These are phyloP conservation scores for Eucalyptus erythrocorys DNA, from an alignment of 345 rosid genomes.

Conservation along the genomic window DNA sequence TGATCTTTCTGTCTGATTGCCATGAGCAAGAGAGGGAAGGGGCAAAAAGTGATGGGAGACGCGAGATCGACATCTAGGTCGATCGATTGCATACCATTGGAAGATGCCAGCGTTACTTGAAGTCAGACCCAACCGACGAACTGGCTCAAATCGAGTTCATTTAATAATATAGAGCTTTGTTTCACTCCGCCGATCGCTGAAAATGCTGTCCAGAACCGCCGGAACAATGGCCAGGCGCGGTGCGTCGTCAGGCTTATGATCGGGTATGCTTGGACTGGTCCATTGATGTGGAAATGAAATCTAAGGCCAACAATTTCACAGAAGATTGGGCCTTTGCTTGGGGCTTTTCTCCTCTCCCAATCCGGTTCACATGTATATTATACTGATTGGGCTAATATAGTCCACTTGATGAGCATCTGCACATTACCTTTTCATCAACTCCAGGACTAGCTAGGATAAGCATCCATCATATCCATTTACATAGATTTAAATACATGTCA, in stretches of 20 bases:
- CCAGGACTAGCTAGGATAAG: neutral
- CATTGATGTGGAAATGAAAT: neutral
- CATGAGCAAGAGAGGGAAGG: neutral
- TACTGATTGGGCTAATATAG: neutral
- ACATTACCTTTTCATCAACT: neutral
- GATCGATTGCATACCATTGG: neutral
- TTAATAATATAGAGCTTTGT: neutral
- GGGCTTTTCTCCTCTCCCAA: neutral
- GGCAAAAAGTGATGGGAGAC: neutral
- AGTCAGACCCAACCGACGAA: neutral
- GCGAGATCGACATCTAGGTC: neutral
- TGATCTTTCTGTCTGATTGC: neutral
- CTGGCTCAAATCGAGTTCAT: neutral
- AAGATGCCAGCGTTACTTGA: neutral
- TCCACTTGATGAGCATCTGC: neutral
- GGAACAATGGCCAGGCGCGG: neutral
- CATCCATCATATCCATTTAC: neutral
- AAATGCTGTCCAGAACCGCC: neutral
- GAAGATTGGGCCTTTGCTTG: neutral
- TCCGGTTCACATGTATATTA: neutral
- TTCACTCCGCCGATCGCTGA: neutral
- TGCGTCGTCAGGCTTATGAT: neutral
- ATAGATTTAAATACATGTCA: neutral
- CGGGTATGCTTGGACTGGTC: neutral
- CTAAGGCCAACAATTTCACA: neutral